Base-by-base conservation (phyloP, 805 yeast species). In the Diddensiella santjacobensis region DNA sequence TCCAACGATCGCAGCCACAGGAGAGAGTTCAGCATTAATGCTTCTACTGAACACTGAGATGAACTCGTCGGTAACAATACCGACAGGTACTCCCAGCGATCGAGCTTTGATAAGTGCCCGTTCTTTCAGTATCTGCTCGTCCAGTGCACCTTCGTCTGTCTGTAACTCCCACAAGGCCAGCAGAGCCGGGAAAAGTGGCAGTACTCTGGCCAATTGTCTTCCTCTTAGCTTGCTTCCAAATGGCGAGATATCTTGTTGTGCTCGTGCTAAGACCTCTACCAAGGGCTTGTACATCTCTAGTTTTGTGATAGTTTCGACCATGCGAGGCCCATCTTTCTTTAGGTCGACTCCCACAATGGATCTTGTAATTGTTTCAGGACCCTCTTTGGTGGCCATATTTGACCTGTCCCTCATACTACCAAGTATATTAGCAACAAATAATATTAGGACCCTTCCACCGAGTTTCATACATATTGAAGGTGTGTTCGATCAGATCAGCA, bases 1-100 rank as follows among this genome's bases (percentile, higher is more conserved):
- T 3, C 98, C 99, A 4, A 91, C 57, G 1, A 93, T 78, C 0
- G 98, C 95, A 3, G 93, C 80, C 0, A 83, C 82, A 1, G 97
- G 96, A 8, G 88, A 76, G 55, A 85, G 78, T 60, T 89, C 95
- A 1, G 87, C 62, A 22, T 69, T 66, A 15, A 60, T 24, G 20
- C 56, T 47, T 8, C 66, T 53, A 59, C 70, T 4, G 73, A 67
- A 65, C 19, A 55, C 42, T 2, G 46, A 22, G 10, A 53, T 44
- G 20, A 61, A 62, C 22, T 72, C 73, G 8, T 74, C 69, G 15
- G 72, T 68, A 2, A 78, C 50, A 3, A 78, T 65, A 1, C 73
- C 68, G 0, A 59, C 60, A 1, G 88, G 81, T 19, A 73, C 68
- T 6, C 72, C 75, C 13, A 81, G 38, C 8, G n/a, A 11, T 4